Evolutionary conservation across 2,329 filamentous ascomycete genomes (phyloP).

Genomic region (Talaromyces islandicus): DNA sequence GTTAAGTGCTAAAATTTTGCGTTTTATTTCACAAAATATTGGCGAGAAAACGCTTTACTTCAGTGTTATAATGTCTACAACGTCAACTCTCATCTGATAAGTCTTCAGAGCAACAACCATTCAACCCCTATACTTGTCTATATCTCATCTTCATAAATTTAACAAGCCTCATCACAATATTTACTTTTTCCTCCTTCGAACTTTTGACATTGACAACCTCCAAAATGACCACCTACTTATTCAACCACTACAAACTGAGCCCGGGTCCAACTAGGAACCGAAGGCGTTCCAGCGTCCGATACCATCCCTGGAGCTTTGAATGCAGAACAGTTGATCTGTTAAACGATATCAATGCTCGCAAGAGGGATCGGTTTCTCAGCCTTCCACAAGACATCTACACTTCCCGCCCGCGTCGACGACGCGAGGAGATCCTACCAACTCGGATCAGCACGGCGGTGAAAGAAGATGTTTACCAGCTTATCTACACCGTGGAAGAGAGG

Average conservation of each 20-base stretch:
- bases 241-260: neutral
- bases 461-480: neutral
- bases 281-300: neutral
- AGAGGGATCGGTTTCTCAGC: neutral
- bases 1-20: neutral
- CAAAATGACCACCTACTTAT: neutral
- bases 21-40: neutral
- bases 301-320: neutral
- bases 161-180: neutral
- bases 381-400: neutral
- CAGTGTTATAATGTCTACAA: neutral
- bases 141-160: neutral
- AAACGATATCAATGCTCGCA: neutral
- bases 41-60: neutral
- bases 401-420: neutral
- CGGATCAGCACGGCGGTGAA: neutral
- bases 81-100: neutral
- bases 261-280: neutral
- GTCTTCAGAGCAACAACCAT: neutral
- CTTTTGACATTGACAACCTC: neutral
- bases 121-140: neutral
- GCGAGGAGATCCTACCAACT: neutral
- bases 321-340: neutral
- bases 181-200: neutral
- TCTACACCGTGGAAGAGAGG: neutral